These are phyloP conservation scores for Monosporozyma siamensis DNA, from an alignment of 805 yeast genomes.

Conservation along the genomic window DNA sequence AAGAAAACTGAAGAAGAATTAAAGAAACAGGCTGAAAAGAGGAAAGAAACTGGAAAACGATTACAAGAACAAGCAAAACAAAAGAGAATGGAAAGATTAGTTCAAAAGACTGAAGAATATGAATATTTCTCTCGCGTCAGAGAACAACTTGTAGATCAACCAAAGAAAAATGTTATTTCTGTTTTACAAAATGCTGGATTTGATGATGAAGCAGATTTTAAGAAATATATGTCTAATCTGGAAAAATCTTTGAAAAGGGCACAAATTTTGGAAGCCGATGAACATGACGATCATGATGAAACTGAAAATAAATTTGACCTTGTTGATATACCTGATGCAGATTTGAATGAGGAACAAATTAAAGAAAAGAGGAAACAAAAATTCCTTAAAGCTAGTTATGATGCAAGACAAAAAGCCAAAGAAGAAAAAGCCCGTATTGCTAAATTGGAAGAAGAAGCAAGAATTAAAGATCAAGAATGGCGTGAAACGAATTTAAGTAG, in stretches of 20 bases:
- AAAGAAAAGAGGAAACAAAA: slow-evolving; percentile 82
- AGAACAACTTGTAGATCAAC: slow-evolving; percentile 40
- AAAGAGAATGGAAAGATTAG: slow-evolving; percentile 67
- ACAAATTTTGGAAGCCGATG: slow-evolving; percentile 55
- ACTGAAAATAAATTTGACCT: slow-evolving; percentile 54
- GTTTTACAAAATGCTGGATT: slow-evolving; percentile 66
- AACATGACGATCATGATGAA: slow-evolving; percentile 34
- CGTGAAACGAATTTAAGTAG: slow-evolving; percentile 60
- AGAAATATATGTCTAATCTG: slow-evolving; percentile 51
- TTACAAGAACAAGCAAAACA: slow-evolving; percentile 90
- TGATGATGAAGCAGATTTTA: slow-evolving; percentile 62
- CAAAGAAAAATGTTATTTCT: slow-evolving; percentile 45
- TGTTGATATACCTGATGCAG: slow-evolving; percentile 75
- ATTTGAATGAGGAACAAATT: slow-evolving; percentile 66
- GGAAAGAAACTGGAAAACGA: slow-evolving; percentile 77
- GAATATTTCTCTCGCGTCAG: slow-evolving; percentile 57
- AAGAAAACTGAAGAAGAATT: slow-evolving; percentile 82
- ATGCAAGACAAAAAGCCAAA: slow-evolving; percentile 76
- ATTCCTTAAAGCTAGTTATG: slow-evolving; percentile 75
- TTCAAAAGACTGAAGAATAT: slow-evolving; percentile 72
- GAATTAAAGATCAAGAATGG: slow-evolving; percentile 64
- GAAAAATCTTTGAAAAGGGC: slow-evolving; percentile 65
- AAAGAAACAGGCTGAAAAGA: slow-evolving; percentile 61
- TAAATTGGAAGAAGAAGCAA: slow-evolving; percentile 49
- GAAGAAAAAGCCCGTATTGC: slow-evolving; percentile 66